phyloP scores from a whole-genome alignment of 1,139 yeast genomes.

The Nakaseomyces nivariensis region DNA sequence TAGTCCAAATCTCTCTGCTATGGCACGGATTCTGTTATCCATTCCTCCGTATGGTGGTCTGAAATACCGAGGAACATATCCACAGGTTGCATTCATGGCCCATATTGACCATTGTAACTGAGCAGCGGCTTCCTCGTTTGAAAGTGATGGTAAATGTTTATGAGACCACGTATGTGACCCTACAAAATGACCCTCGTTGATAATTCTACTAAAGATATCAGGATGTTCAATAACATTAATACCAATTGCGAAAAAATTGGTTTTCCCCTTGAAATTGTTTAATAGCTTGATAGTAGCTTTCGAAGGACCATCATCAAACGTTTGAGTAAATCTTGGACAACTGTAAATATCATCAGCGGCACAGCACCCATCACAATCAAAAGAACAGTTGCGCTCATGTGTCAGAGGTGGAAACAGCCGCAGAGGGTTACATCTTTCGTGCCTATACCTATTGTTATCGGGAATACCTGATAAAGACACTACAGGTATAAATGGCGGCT shows the following conservation, averaged over 20 bases:
- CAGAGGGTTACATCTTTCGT: constrained; percentile 48
- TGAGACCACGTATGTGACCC: constrained; percentile 95
- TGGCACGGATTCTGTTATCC: constrained; percentile 74
- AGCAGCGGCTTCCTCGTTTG: constrained; percentile 74
- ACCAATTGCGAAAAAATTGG: constrained; percentile 84
- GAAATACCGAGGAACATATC: constrained; percentile 85
- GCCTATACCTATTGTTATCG: constrained; percentile 39
- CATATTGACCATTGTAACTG: constrained; percentile 92
- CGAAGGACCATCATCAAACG: constrained; percentile 94
- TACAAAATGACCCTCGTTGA: constrained; percentile 59
- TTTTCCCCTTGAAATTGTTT: constrained; percentile 39
- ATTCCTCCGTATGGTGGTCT: constrained; percentile 95
- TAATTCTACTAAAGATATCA: constrained; percentile 51
- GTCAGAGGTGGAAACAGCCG: not conserved
- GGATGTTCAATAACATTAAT: constrained; percentile 69
- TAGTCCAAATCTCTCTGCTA: constrained; percentile 79
- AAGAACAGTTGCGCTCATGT: constrained; percentile 45
- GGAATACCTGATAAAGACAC: constrained; percentile 49
- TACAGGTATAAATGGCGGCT: constrained; percentile 80
- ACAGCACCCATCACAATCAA: constrained; percentile 76
- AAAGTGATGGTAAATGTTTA: constrained; percentile 63
- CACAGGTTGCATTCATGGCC: constrained; percentile 95
- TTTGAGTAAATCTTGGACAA: constrained; percentile 68
- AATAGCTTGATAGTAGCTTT: constrained; percentile 55
- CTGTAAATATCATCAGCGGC: constrained; percentile 66